A percentile compares a stretch with the other conserved stretches of the same genome.
Conservation (phyloP, 2,329 filamentous ascomycete species). For the Teratosphaeria pseudoeucalypti region DNA sequence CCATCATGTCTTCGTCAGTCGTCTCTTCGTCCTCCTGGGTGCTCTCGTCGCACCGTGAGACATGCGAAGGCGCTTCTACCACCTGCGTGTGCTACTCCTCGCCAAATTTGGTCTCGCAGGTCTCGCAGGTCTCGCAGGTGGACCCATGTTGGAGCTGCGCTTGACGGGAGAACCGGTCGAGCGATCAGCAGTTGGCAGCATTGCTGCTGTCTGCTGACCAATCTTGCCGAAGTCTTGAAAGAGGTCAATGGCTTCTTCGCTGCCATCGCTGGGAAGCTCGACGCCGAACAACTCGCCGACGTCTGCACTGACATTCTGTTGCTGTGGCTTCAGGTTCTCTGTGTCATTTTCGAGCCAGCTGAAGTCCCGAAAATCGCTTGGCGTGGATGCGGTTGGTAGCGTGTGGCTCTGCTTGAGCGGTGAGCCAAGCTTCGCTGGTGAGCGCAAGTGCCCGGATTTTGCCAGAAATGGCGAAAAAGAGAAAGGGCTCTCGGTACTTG, state of each 20-base stretch:
- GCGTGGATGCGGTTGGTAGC: slow-evolving; percentile 8
- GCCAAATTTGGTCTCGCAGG: slow-evolving; percentile 11
- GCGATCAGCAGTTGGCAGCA: slow-evolving; percentile 10
- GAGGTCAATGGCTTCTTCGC: slow-evolving; percentile 55
- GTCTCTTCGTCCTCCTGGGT: background rate
- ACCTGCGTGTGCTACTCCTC: slow-evolving; percentile 23
- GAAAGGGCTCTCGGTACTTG: slow-evolving; percentile 16
- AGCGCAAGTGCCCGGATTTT: slow-evolving; percentile 13
- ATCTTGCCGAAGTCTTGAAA: slow-evolving; percentile 69
- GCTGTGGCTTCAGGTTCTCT: slow-evolving; percentile 14
- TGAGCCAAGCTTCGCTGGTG: slow-evolving; percentile 21
- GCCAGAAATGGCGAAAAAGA: slow-evolving; percentile 23
- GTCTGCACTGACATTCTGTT: slow-evolving; percentile 23
- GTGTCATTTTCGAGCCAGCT: slow-evolving; percentile 20
- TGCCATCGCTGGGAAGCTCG: slow-evolving; percentile 49
- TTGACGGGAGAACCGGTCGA: slow-evolving; percentile 24
- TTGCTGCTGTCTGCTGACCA: slow-evolving; percentile 30
- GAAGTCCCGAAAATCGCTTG: slow-evolving; percentile 5
- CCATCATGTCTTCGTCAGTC: background rate
- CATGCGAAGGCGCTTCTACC: slow-evolving; percentile 12
- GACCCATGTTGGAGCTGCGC: slow-evolving; percentile 15
- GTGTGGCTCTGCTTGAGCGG: slow-evolving; percentile 23
- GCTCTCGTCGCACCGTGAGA: background rate
- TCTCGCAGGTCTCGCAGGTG: slow-evolving; percentile 17
- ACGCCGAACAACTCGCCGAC: slow-evolving; percentile 46